Evolutionary conservation across 108 stramenopile genomes (phyloP).

Genomic region (Fistulifera pelliculosa): DNA sequence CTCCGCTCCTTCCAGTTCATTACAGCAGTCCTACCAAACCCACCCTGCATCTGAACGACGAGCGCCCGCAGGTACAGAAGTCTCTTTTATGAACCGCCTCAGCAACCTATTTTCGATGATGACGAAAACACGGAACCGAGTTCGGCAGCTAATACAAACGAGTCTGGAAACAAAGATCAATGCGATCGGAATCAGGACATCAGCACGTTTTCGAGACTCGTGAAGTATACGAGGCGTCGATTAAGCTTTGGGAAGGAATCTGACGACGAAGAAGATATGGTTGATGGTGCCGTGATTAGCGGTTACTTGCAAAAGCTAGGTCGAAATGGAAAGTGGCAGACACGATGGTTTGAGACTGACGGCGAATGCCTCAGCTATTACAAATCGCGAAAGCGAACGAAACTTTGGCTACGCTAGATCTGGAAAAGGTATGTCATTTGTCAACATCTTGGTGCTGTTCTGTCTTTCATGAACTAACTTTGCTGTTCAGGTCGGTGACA

Average conservation of each 20-base stretch:
- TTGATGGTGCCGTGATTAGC: slow-evolving; percentile 46
- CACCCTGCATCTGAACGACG: no score
- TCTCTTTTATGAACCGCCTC: no score
- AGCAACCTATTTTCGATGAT: slow-evolving; percentile 5
- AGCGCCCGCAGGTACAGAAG: no score
- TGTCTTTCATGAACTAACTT: neutral
- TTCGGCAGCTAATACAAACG: neutral
- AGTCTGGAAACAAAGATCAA: neutral
- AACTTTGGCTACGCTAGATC: slow-evolving; percentile 82
- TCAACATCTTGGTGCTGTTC: neutral
- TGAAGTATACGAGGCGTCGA: neutral
- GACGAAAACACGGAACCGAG: slow-evolving; percentile 10
- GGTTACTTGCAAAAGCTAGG: slow-evolving; percentile 93
- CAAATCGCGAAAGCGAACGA: slow-evolving; percentile 86
- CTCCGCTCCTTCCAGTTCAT: no score
- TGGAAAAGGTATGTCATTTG: slow-evolving; percentile 48
- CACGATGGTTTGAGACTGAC: slow-evolving; percentile 94
- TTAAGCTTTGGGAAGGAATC: neutral
- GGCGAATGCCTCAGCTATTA: slow-evolving; percentile 94
- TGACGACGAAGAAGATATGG: slow-evolving; percentile 24
- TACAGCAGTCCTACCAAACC: no score
- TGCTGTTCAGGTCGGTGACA: slow-evolving; percentile 55
- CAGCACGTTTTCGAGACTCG: neutral
- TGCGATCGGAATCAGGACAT: neutral
- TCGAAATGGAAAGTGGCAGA: slow-evolving; percentile 95